Percentiles rank a stretch among this genome's conserved stretches.
phyloP scores from a whole-genome alignment of 768 basidiomycete genomes.

The Dentipellis fragilis region DNA sequence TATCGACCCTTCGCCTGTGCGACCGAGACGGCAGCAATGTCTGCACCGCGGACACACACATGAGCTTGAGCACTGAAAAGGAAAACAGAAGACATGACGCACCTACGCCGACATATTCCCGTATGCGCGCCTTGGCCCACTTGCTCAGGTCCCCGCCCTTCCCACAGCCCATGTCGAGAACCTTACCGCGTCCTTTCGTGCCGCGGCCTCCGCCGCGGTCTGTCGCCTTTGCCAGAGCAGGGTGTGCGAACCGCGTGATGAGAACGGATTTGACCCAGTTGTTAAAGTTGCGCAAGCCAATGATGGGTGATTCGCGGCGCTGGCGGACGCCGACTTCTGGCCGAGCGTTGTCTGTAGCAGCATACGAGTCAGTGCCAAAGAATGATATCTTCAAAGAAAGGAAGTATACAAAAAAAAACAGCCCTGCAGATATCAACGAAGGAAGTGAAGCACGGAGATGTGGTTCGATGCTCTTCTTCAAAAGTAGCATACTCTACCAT shows the following conservation, averaged over 20 bases:
- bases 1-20: slow-evolving; percentile 73
- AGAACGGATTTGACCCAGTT: slow-evolving; percentile 99
- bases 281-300: slow-evolving; percentile 95
- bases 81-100: slow-evolving; percentile 17
- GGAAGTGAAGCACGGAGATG: no score
- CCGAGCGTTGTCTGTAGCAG: slow-evolving; percentile 70
- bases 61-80: not conserved
- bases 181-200: slow-evolving; percentile 46
- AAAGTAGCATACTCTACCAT: no score
- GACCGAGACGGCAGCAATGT: slow-evolving; percentile 83
- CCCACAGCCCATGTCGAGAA: slow-evolving; percentile 96
- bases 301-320: slow-evolving; percentile 85
- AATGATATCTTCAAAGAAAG: not conserved
- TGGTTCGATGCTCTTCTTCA: no score
- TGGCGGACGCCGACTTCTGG: slow-evolving; percentile 85
- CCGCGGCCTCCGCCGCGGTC: slow-evolving; percentile 17
- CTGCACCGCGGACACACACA: slow-evolving; percentile 28
- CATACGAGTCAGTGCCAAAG: not conserved
- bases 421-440: no score
- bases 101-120: slow-evolving; percentile 79
- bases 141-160: slow-evolving; percentile 97
- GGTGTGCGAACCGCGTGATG: slow-evolving; percentile 82
- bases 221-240: slow-evolving; percentile 33
- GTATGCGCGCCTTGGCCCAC: slow-evolving; percentile 82
- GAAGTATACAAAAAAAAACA: not conserved